These are phyloP conservation scores for Suillus americanus DNA, from an alignment of 768 basidiomycete species.

Conservation along the genomic window DNA sequence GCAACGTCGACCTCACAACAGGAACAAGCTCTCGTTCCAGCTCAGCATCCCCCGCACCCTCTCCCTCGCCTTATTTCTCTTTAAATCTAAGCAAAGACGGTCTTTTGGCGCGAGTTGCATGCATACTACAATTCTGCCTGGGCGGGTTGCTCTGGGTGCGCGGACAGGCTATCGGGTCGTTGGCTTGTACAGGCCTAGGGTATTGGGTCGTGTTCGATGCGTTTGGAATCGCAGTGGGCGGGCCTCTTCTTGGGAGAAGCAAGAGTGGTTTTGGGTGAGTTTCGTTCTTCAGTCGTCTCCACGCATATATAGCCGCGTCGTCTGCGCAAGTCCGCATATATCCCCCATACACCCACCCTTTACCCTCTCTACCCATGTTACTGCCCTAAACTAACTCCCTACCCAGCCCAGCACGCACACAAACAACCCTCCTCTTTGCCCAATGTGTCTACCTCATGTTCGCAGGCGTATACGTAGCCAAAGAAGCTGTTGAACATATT, in stretches of 20 bases:
- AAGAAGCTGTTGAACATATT: constrained; percentile 94
- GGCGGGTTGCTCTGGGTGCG: constrained; percentile 83
- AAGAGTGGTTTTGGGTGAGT: constrained; percentile 62
- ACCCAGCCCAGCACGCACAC: constrained; percentile 60
- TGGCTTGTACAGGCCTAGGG: constrained; percentile 87
- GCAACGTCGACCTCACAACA: not conserved
- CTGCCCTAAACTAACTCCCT: not conserved
- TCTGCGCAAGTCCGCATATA: not conserved
- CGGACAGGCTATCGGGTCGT: constrained; percentile 85
- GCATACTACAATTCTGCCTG: constrained; percentile 50
- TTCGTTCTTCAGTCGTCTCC: constrained; percentile 26
- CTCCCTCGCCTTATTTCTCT: not conserved
- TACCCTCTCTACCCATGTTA: not conserved
- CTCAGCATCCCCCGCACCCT: constrained; percentile 15
- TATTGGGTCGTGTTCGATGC: constrained; percentile 98
- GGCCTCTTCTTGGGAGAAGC: constrained; percentile 19
- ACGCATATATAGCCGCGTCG: not conserved
- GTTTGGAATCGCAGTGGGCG: constrained; percentile 61
- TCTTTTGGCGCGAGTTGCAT: constrained; percentile 20
- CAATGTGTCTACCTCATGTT: constrained; percentile 95
- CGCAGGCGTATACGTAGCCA: constrained; percentile 92
- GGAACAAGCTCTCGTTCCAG: constrained; percentile 16
- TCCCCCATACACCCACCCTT: not conserved
- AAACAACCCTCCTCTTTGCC: constrained; percentile 77
- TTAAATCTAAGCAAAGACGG: constrained; percentile 11